Evolutionary conservation across 2,329 filamentous ascomycete species (phyloP), one percentile per base, ranked within the genome.

Genomic region (Thielaviopsis ethacetica): DNA sequence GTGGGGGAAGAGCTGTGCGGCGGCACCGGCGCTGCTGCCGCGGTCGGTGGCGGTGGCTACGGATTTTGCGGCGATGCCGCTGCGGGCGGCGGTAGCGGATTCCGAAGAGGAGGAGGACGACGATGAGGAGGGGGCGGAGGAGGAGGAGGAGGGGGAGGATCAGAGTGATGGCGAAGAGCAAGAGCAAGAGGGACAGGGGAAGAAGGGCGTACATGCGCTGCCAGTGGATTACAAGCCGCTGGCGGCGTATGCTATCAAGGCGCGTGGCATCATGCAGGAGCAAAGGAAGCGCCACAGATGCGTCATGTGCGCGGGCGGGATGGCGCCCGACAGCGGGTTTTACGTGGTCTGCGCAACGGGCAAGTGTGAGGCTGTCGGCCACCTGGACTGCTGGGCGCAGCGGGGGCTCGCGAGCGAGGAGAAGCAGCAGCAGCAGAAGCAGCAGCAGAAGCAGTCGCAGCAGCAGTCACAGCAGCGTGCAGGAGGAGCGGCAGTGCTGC

Each of bases 1-100:
- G 1, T 97, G 91, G 91, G 68, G 76, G 19, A 74, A 70, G 54
- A 83, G 79, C 75, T 76, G 75, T 52, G 70, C 73, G 2, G 69
- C 75, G 1, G 74, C 77, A 2, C 69, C 75, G 54, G 74, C 76
- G 54, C 67, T 72, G 30, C 64, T 82, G 13, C 72, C 75, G 22
- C 65, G 68, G 12, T 73, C 72, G 2, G 70, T 88, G 13, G 67
- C 69, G n/a, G 71, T 88, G 1, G 66, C 76, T 12, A 76, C 79
- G 1, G 84, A 88, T 64, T 81, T 80, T 63, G 70, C 65, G 3
- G 68, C 70, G 9, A 49, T 63, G 7, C 60, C 59, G 5, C 55
- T 61, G 1, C 59, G 52, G 27, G 56, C 51, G 38, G 56, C 52
- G 0, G n/a, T 60, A 9, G 61, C 47, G 10, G 57, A 47, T 12